Evolutionary conservation across 768 basidiomycete genomes (phyloP).

Genomic region (Dioszegia hungarica): DNA sequence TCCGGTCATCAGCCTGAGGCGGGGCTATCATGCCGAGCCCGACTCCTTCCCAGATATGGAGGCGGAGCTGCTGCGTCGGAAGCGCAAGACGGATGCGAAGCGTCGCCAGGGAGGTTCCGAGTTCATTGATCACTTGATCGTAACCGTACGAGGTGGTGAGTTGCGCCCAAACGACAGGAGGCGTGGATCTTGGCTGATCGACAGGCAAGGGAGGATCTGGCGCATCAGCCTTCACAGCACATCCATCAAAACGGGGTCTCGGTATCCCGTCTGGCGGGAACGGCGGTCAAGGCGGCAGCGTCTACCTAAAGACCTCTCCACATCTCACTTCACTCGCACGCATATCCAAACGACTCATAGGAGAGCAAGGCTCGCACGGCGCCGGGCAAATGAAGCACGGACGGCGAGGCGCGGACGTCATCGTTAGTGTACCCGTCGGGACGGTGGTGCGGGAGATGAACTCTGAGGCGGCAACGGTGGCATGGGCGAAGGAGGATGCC

Average conservation of each 20-base stretch:
- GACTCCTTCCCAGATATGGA: too few species aligned
- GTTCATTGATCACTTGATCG: constrained; percentile 75
- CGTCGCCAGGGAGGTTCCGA: constrained; percentile 57
- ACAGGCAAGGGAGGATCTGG: constrained; percentile 86
- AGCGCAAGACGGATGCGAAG: constrained; percentile 41
- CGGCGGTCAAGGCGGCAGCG: constrained; percentile 81
- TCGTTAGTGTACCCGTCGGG: constrained; percentile 80
- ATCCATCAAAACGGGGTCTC: constrained; percentile 73
- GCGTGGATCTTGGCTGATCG: constrained; percentile 1
- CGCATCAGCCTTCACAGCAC: constrained; percentile 75
- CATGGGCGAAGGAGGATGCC: constrained; percentile 67
- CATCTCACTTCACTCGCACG: constrained; percentile 71
- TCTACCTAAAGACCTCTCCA: constrained; percentile 75
- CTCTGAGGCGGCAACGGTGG: constrained; percentile 59
- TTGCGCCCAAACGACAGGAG: background rate
- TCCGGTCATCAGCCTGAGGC: too few species aligned
- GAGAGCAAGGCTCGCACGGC: constrained; percentile 64
- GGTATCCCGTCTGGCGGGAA: constrained; percentile 92
- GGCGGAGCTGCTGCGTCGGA: constrained; percentile 27
- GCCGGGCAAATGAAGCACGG: constrained; percentile 86
- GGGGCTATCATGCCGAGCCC: too few species aligned
- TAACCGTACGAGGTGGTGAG: constrained; percentile 71
- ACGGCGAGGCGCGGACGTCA: constrained; percentile 62
- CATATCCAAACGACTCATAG: constrained; percentile 65
- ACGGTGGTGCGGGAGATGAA: constrained; percentile 78